A percentile compares a stretch with the other conserved stretches of the same genome.
phyloP scores from a whole-genome alignment of 768 basidiomycete species.

The Kwoniella bestiolae region DNA sequence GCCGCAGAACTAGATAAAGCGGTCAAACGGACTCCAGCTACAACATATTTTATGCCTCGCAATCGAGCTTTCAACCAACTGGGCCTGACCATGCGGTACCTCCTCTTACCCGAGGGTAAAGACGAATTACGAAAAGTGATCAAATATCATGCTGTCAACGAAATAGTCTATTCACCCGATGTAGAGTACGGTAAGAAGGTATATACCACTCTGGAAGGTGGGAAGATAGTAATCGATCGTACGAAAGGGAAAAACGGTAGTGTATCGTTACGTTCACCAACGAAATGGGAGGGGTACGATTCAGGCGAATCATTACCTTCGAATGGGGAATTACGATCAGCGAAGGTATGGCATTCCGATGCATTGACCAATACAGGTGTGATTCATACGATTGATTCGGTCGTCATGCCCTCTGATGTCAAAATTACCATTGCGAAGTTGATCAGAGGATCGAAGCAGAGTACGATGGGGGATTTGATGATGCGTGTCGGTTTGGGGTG shows the following conservation, averaged over 20 bases:
- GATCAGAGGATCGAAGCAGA: conserved; percentile 82
- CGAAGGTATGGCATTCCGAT: conserved; percentile 59
- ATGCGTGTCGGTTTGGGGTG: conserved; percentile 85
- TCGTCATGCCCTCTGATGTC: conserved; percentile 77
- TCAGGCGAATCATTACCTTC: conserved; percentile 45
- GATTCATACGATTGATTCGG: conserved; percentile 74
- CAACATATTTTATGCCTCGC: conserved; percentile 82
- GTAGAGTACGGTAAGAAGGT: conserved; percentile 35
- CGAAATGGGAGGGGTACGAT: conserved; percentile 44
- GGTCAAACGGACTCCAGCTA: conserved; percentile 69
- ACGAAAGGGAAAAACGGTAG: conserved; percentile 61
- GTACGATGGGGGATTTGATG: conserved; percentile 83
- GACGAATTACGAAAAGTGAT: conserved; percentile 80
- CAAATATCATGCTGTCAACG: conserved; percentile 79
- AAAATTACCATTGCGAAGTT: conserved; percentile 87
- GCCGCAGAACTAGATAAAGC: conserved; percentile 79
- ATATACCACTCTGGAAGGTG: conserved; percentile 82
- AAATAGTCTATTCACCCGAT: conserved; percentile 71
- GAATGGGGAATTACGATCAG: conserved; percentile 58
- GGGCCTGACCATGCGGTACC: conserved; percentile 84
- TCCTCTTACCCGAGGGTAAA: conserved; percentile 74
- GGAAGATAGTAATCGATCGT: conserved; percentile 73
- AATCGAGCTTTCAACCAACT: conserved; percentile 88
- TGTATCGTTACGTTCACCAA: conserved; percentile 52
- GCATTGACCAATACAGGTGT: conserved; percentile 83